These are phyloP conservation scores for Spathaspora sp. DNA, from an alignment of 805 yeast genomes.

Conservation along the genomic window DNA sequence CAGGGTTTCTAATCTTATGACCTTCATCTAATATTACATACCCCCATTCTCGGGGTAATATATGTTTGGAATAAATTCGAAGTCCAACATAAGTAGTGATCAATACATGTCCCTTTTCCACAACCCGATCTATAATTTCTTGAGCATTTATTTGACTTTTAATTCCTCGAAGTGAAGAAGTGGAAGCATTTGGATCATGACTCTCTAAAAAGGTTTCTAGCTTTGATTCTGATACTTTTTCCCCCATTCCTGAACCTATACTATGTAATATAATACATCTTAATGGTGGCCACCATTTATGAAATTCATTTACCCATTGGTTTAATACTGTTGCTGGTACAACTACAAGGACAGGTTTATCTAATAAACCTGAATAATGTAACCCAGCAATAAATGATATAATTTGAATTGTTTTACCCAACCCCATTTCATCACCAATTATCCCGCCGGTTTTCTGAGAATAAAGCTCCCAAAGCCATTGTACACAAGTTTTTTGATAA, in stretches of 20 bases:
- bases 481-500: constrained; percentile 94
- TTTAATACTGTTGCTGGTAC: constrained; percentile 96
- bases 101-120: constrained; percentile 72
- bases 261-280: constrained; percentile 84
- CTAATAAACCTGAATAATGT: constrained; percentile 72
- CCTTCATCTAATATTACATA: constrained; percentile 94
- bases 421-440: constrained; percentile 97
- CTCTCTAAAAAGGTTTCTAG: constrained; percentile 50
- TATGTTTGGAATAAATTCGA: constrained; percentile 56
- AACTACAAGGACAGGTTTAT: constrained; percentile 78
- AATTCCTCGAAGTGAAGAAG: constrained; percentile 21
- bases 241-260: constrained; percentile 81
- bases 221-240: constrained; percentile 38
- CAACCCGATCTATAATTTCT: constrained; percentile 53
- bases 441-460: constrained; percentile 91
- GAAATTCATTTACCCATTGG: constrained; percentile 97
- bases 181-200: constrained; percentile 29
- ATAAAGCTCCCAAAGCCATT: constrained; percentile 95
- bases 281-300: constrained; percentile 97
- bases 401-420: constrained; percentile 93
- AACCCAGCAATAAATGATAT: constrained; percentile 88
- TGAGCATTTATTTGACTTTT: constrained; percentile 38
- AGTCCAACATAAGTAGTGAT: constrained; percentile 92
- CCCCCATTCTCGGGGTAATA: constrained; percentile 78
- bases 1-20: constrained; percentile 93